Base-by-base conservation (phyloP, 2,329 filamentous ascomycete species). In the Talaromyces sp. region DNA sequence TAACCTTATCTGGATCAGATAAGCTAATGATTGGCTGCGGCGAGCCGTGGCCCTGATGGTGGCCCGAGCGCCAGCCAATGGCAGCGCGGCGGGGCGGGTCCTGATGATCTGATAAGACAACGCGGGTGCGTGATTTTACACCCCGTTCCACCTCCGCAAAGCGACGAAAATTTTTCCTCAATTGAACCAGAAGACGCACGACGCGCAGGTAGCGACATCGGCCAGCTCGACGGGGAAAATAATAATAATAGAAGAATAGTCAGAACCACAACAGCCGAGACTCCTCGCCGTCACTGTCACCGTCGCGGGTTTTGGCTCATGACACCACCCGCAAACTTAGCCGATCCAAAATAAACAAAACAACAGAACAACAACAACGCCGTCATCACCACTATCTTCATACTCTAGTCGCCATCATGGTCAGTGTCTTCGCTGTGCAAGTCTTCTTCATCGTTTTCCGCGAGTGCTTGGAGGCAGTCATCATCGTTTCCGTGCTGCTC, bases 361-460 rank as follows among this genome's bases (percentile, higher is more conserved):
- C 31, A 32, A 35, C 32, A 14, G 10, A 12, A 32, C 31, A 12
- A 32, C 32, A 14, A 35, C 12, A 12, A n/a, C 17, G 6, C 2
- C 35, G 12, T 14, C 35, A n/a, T 8, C 35, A 8, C 5, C 31
- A n/a, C 9, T 2, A n/a, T 38, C 14, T 38, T 2, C 27, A n/a
- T 19, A 9, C 6, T 31, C 21, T 10, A 54, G 12, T 50, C 10
- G 50, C 55, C 57, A 59, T 26, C 17, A 62, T 58, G 59, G 24
- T 58, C 24, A 63, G 62, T 29, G 59, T 64, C 31, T 64, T 64
- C 38, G 63, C 63, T 14, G 63, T 64, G 29, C 63, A 63, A 54
- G 85, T 96, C 59, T 96, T 96, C 79, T 92, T 96, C 79, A 90
- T 96, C 73, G 87, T 90, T 76, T 94, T 96, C 73, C 87, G 92